These are phyloP conservation scores for Danielia reshetovae DNA, from an alignment of 805 yeast genomes.

Conservation along the genomic window DNA sequence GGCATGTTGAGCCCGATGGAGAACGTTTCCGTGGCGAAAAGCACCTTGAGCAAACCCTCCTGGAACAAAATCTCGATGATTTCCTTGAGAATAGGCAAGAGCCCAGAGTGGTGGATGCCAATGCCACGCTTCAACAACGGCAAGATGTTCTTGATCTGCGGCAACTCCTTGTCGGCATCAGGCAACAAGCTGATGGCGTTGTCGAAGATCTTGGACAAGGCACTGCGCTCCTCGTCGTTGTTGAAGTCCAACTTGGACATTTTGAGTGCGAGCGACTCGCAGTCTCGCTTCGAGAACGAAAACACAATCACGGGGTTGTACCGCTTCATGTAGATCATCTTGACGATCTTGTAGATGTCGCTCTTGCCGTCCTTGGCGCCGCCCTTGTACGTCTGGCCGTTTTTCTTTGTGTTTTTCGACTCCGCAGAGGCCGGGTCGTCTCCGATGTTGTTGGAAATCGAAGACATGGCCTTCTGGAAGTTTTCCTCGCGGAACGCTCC, in stretches of 20 bases:
- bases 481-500: slow-evolving; percentile 95
- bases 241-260: slow-evolving; percentile 96
- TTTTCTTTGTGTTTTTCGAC: slow-evolving; percentile 55
- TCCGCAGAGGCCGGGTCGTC: slow-evolving; percentile 71
- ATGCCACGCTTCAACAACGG: slow-evolving; percentile 92
- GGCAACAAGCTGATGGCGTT: slow-evolving; percentile 88
- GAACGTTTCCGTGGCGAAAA: slow-evolving; percentile 97
- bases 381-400: slow-evolving; percentile 82
- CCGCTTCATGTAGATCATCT: slow-evolving; percentile 95
- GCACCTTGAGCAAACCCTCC: slow-evolving; percentile 90
- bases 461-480: slow-evolving; percentile 97
- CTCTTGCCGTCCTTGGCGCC: slow-evolving; percentile 73
- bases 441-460: slow-evolving; percentile 76
- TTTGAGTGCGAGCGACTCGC: slow-evolving; percentile 89
- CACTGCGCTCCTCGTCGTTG: slow-evolving; percentile 88
- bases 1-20: slow-evolving; percentile 99
- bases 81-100: slow-evolving; percentile 88
- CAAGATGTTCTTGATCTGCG: slow-evolving; percentile 88
- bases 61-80: slow-evolving; percentile 95
- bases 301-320: slow-evolving; percentile 98
- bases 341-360: slow-evolving; percentile 93
- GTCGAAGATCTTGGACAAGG: slow-evolving; percentile 81
- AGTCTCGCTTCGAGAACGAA: slow-evolving; percentile 96
- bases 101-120: slow-evolving; percentile 97
- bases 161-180: slow-evolving; percentile 85